A percentile compares a stretch with the other conserved stretches of the same genome.
Conservation (phyloP, 2,329 filamentous ascomycete genomes). For the Exophiala sp. region DNA sequence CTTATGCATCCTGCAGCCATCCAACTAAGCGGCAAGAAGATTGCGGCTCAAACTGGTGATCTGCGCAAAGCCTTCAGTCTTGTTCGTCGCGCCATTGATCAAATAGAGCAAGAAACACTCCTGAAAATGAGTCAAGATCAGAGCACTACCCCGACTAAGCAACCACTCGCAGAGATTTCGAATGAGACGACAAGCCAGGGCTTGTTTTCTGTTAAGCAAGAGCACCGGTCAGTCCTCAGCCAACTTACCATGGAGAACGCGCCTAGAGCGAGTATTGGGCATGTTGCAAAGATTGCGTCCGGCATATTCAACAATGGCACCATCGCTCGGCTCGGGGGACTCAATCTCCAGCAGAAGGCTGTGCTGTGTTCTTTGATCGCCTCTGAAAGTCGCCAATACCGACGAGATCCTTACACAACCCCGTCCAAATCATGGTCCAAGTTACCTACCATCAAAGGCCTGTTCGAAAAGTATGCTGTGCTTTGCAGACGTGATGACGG, state of each 20-base stretch:
- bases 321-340: slow-evolving; percentile 70
- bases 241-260: slow-evolving; percentile 68
- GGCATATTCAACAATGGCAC: slow-evolving; percentile 87
- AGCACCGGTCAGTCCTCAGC: slow-evolving; percentile 45
- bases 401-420: slow-evolving; percentile 43
- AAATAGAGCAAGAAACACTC: slow-evolving; percentile 80
- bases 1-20: slow-evolving; percentile 93
- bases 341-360: slow-evolving; percentile 95
- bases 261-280: slow-evolving; percentile 79
- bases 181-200: slow-evolving; percentile 43
- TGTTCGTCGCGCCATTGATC: slow-evolving; percentile 78
- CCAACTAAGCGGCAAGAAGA: slow-evolving; percentile 88
- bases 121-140: slow-evolving; percentile 54
- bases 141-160: slow-evolving; percentile 61
- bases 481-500: slow-evolving; percentile 78
- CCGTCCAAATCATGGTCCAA: slow-evolving; percentile 54
- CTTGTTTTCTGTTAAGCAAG: slow-evolving; percentile 40
- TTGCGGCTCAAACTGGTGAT: slow-evolving; percentile 89
- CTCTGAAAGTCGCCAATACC: slow-evolving; percentile 58
- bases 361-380: slow-evolving; percentile 83
- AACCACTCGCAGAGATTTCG: slow-evolving; percentile 70
- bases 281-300: slow-evolving; percentile 86
- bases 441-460: slow-evolving; percentile 73
- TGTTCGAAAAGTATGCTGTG: slow-evolving; percentile 76
- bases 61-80: slow-evolving; percentile 93